Base-by-base conservation (phyloP, 208 protist genomes). In the Leishmania aethiopica region DNA sequence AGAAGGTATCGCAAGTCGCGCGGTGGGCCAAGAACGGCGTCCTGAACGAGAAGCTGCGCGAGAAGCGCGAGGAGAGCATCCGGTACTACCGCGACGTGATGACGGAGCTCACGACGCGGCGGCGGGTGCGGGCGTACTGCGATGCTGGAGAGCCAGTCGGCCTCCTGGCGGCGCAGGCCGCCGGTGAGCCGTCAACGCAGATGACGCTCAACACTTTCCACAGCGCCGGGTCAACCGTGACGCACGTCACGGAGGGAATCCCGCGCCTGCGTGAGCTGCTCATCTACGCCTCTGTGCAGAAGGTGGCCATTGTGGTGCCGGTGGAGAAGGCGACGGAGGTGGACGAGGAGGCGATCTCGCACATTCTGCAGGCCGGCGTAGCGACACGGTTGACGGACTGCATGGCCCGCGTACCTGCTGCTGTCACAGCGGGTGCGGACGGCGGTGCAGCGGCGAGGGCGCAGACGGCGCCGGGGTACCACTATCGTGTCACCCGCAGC, bases 191-290 rank as follows among this genome's bases (percentile, higher is more conserved):
- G 35, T 99, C 99, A 3, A 99, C 99, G 77, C 99, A 99, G 90
- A 99, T 99, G 99, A 99, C 99, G 49, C 95, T 99, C 15, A 99
- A 99, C 94, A 99, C 99, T 60, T 99, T 99, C 95, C 99, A 99
- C 93, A 99, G 99, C 74, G 99, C 99, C 40, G 99, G 99, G 83
- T 96, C 97, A 47, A 99, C 99, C 78, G 99, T 98, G n/a, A 98
- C 97, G 17, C 99, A 99, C 92, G 99, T 99, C 45, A 99, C 99
- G n/a, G 95, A 99, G 60, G 99, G 99, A 91, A 99, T 99, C 85
- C 99, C 99, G 47, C 97, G 99, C 83, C 90, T 99, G 69, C 90
- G 98, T 69, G 99, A 99, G 90, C 90, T 99, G 70, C 93, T 99
- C 53, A 99, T 99, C 90, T 98, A 98, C 73, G 99, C 98, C 32